Evolutionary conservation across 371 early-diverging fungal species (phyloP), one percentile per base, ranked within the genome.

Genomic region (Mucor lusitanicus): DNA sequence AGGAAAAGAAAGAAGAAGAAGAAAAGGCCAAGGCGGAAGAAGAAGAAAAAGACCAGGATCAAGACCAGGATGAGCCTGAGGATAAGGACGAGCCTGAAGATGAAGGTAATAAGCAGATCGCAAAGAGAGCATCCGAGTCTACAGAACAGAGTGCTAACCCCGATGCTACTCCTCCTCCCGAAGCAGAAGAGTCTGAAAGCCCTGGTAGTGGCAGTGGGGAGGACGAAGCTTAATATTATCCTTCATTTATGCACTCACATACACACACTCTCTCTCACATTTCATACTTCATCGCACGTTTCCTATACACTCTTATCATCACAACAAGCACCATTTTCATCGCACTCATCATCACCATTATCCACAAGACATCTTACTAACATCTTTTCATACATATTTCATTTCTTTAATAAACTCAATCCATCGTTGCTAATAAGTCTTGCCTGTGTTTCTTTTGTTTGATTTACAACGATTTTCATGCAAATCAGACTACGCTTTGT

Each of bases 81-180:
- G 28, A 55, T 58, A 8, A 60, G 15, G 39, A 61, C 27, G 44
- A 53, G 17, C 17, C 59, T 32, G 46, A 70, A 13, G 53, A 65
- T 25, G 50, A 60, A 65, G 62, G 61, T 64, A 56, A 63, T 63
- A 63, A 54, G 17, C 53, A 63, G 19, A 35, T 63, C 25, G 63
- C 39, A 27, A 63, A 63, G 50, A 32, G 63, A 53, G 54, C 37
- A 53, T 40, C 40, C 4, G 55, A 63, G n/a, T 37, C 17, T 23
- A 32, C 0, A 15, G 63, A 63, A 27, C 54, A 37, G 37, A 63
- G 53, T 27, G 37, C 39, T 63, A 63, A 63, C 63, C 21, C 28
- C 17, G 40, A 12, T 35, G 63, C 46, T 32, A 21, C 62, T n/a
- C 23, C 54, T 62, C 30, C 61, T 50, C 23, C 33, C 35, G 63